phyloP scores from a whole-genome alignment of 108 stramenopile genomes.

The Nitzschia sp. region DNA sequence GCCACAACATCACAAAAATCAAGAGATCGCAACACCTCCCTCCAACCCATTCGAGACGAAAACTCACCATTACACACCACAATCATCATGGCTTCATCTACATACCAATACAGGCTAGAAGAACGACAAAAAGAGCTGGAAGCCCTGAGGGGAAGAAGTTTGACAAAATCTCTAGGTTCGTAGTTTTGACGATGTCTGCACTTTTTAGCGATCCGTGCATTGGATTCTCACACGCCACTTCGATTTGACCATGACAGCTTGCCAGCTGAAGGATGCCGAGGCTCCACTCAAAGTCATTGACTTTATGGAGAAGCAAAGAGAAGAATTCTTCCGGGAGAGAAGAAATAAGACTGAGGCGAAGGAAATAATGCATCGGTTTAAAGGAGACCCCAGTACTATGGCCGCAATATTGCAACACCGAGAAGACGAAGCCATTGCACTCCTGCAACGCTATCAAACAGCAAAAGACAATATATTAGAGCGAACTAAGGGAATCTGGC shows the following conservation, averaged over 20 bases:
- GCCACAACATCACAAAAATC: too few relatives aligned
- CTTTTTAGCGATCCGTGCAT: too few relatives aligned
- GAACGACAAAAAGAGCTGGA: constrained; percentile 17
- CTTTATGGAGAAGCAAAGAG: constrained; percentile 3
- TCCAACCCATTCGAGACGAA: too few relatives aligned
- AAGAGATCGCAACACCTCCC: too few relatives aligned
- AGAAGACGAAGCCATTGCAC: background rate
- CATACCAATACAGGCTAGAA: background rate
- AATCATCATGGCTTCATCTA: background rate
- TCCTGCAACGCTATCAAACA: background rate
- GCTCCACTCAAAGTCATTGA: background rate
- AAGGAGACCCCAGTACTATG: background rate
- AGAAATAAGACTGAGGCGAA: background rate
- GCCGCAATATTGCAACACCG: background rate
- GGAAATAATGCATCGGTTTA: constrained; percentile 3
- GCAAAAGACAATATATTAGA: constrained; percentile 9
- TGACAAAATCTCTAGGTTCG: constrained; percentile 10
- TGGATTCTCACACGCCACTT: background rate
- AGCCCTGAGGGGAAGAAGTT: constrained; percentile 5
- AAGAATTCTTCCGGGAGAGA: background rate
- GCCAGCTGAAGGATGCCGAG: constrained; percentile 3
- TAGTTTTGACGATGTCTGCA: background rate
- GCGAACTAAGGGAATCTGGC: constrained; percentile 1
- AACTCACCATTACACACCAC: too few relatives aligned
- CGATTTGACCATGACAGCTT: constrained; percentile 1